Evolutionary conservation across 352 stramenopile species (phyloP), one percentile per base, ranked within the genome.

Genomic region (Phytopythium litorale): DNA sequence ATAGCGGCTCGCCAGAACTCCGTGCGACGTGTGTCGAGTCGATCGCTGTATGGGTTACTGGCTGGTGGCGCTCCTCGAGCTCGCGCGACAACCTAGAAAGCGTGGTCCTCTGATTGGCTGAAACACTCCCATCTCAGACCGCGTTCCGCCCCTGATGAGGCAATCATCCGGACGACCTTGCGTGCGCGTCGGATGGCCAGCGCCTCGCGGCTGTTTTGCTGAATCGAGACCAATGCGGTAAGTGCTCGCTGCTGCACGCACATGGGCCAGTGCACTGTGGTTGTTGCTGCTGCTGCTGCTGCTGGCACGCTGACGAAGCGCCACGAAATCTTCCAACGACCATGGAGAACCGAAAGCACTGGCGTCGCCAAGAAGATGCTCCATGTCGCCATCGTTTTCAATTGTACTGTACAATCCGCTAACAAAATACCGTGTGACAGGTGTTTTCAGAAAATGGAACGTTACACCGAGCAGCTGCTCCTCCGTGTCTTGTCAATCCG

Each of bases 391-490:
- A 40, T 40, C 12, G 8, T 40, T 9, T 40, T 18, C 38, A 43
- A 28, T 28, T 28, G n/a, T n/a, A 19, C 38, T 8, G 38, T 2
- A 2, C 35, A 16, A 42, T 16, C 7, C 35, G 35, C 35, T 3
- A 16, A 40, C 35, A 40, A 51, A 51, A 51, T 3, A 18, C 6
- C 45, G 28, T 40, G 49, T 55, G 49, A 55, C 25, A 55, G 19
- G 38, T 35, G 28, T 8, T 16, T 18, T 32, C 28, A 15, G 12
- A 56, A 56, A 56, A 43, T 56, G 30, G 50, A 56, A 56, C 50
- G 50, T 56, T 56, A 56, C 50, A 43, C 50, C 33, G 50, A 43
- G 50, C 50, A 56, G 50, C 50, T 56, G 50, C 50, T 43, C 49
- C 49, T 55, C 32, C 30, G 40, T 42, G 50, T 56, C 50, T 56